Conservation (phyloP, 2,329 filamentous ascomycete species). For the Verticillium nubilum region DNA sequence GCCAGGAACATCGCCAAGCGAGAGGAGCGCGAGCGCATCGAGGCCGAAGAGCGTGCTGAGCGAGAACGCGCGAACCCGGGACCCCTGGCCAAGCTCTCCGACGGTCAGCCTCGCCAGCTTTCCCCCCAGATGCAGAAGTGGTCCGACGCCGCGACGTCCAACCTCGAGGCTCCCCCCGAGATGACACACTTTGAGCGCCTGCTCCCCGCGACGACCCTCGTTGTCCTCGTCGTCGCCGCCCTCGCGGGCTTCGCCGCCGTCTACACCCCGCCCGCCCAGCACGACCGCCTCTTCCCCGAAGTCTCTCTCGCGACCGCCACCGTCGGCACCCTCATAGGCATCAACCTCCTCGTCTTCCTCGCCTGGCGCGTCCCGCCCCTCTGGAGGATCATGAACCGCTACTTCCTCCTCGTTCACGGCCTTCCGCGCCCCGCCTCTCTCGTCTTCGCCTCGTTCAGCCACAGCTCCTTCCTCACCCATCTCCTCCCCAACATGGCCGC, state of each 20-base stretch:
- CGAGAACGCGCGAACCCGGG: slow-evolving; percentile 22
- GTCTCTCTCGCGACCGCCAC: slow-evolving; percentile 60
- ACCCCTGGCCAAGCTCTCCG: slow-evolving; percentile 33
- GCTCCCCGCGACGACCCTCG: slow-evolving; percentile 46
- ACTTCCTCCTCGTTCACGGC: slow-evolving; percentile 60
- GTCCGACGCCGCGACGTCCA: slow-evolving; percentile 39
- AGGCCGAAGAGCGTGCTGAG: slow-evolving; percentile 33
- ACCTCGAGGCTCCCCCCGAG: slow-evolving; percentile 45
- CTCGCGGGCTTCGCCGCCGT: slow-evolving; percentile 37
- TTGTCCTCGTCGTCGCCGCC: slow-evolving; percentile 36
- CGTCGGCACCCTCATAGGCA: slow-evolving; percentile 52
- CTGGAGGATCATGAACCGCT: slow-evolving; percentile 63
- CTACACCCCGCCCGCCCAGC: slow-evolving; percentile 31
- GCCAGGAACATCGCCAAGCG: slow-evolving; percentile 44
- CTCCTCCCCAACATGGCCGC: slow-evolving; percentile 58
- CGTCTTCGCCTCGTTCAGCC: slow-evolving; percentile 63
- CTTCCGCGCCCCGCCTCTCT: slow-evolving; percentile 58
- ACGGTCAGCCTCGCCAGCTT: slow-evolving; percentile 29
- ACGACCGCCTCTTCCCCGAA: slow-evolving; percentile 51
- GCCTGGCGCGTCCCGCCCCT: slow-evolving; percentile 60
- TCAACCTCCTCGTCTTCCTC: slow-evolving; percentile 52
- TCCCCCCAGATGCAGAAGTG: slow-evolving; percentile 33
- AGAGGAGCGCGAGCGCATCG: slow-evolving; percentile 38
- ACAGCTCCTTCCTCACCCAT: slow-evolving; percentile 57
- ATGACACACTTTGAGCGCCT: slow-evolving; percentile 49